Evolutionary conservation across 257 asterid genomes (phyloP).

Genomic region (Galeopsis tetrahit): DNA sequence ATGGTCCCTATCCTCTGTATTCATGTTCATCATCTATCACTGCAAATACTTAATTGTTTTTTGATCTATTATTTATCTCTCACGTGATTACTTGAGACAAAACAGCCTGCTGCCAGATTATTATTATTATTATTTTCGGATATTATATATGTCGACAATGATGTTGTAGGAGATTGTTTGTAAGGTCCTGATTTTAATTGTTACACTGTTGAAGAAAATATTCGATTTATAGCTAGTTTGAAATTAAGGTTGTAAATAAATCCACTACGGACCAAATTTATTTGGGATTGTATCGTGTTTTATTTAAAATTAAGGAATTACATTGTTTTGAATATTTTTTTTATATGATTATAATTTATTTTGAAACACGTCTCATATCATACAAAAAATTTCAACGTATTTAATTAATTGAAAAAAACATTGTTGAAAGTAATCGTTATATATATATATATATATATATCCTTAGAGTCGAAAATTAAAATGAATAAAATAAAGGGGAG

Average conservation of each 20-base stretch:
- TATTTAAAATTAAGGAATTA: too few relatives aligned
- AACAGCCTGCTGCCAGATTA: slow-evolving; percentile 28
- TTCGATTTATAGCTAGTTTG: neutral
- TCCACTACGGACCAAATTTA: neutral
- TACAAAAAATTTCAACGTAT: too few relatives aligned
- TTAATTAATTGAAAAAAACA: too few relatives aligned
- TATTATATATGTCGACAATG: slow-evolving; percentile 23
- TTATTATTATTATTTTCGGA: slow-evolving; percentile 8
- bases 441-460: too few relatives aligned
- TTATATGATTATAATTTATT: too few relatives aligned
- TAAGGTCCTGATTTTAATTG: neutral
- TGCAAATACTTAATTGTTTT: slow-evolving; percentile 3
- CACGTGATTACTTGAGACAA: slow-evolving; percentile 37
- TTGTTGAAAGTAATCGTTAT: too few relatives aligned
- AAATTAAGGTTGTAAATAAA: slow-evolving; percentile 1
- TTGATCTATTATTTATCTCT: slow-evolving; percentile 6
- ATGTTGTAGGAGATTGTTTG: neutral
- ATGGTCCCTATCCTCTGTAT: slow-evolving; percentile 36
- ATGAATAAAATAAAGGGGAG: neutral
- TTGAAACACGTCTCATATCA: too few relatives aligned
- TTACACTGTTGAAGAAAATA: neutral
- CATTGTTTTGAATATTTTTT: too few relatives aligned
- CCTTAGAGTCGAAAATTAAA: too few relatives aligned
- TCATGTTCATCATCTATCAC: slow-evolving; percentile 36
- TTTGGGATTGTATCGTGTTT: neutral